Evolutionary conservation across 108 stramenopile genomes (phyloP).

Genomic region (Pseudonitzschia multiseries): DNA sequence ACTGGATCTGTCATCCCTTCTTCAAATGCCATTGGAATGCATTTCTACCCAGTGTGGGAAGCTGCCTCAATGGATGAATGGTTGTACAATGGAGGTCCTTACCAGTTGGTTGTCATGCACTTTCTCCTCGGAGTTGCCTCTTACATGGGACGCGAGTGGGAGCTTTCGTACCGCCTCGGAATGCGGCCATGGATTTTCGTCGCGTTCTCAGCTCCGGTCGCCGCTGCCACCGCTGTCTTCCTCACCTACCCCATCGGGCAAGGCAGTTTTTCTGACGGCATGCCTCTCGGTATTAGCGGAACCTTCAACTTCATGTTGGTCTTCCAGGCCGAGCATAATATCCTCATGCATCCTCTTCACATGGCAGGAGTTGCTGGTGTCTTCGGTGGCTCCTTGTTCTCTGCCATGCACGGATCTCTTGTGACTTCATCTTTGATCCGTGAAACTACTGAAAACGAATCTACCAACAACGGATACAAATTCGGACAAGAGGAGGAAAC

Average conservation of each 20-base stretch:
- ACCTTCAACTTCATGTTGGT: slow-evolving; percentile 44
- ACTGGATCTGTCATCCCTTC: slow-evolving; percentile 36
- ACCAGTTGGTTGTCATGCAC: slow-evolving; percentile 38
- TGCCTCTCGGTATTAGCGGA: slow-evolving; percentile 36
- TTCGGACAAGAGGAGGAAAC: slow-evolving; percentile 41
- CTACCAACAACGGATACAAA: slow-evolving; percentile 38
- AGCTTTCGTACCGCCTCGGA: slow-evolving; percentile 36
- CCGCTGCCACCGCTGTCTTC: slow-evolving; percentile 35
- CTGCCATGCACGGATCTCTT: slow-evolving; percentile 42
- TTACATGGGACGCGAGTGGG: slow-evolving; percentile 46
- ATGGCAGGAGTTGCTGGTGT: slow-evolving; percentile 42
- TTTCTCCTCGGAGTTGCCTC: slow-evolving; percentile 33
- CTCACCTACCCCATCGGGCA: slow-evolving; percentile 39
- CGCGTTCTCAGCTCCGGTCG: slow-evolving; percentile 36
- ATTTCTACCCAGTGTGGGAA: slow-evolving; percentile 43
- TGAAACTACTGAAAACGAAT: slow-evolving; percentile 40
- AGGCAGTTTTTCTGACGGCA: slow-evolving; percentile 35
- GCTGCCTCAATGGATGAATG: slow-evolving; percentile 40
- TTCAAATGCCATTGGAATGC: slow-evolving; percentile 42
- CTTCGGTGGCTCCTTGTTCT: slow-evolving; percentile 33
- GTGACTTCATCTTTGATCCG: slow-evolving; percentile 42
- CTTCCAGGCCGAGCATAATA: slow-evolving; percentile 40
- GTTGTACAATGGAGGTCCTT: slow-evolving; percentile 43
- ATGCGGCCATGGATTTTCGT: slow-evolving; percentile 44
- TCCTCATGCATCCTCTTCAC: slow-evolving; percentile 33